A percentile compares a stretch with the other conserved stretches of the same genome.
phyloP scores from a whole-genome alignment of 2,329 filamentous ascomycete genomes.

The Aspergillus cejpii region DNA sequence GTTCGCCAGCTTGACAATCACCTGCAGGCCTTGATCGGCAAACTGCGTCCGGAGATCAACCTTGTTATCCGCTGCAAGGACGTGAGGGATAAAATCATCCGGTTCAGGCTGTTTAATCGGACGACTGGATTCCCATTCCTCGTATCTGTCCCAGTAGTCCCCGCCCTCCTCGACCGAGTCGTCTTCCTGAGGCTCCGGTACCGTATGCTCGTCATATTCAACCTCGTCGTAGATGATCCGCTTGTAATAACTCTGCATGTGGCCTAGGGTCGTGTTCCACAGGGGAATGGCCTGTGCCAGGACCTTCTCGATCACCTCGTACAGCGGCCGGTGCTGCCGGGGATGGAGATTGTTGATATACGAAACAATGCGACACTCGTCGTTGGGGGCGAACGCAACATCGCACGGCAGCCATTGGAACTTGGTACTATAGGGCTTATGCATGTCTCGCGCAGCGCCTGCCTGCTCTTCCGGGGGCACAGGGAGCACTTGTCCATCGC shows the following conservation, averaged over 20 bases:
- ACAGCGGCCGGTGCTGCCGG: conserved; percentile 26
- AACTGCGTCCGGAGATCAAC: conserved; percentile 26
- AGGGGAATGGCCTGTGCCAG: conserved; percentile 40
- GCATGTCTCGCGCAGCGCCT: background rate
- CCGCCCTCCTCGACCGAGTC: background rate
- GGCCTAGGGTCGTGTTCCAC: conserved; percentile 38
- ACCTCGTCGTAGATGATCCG: conserved; percentile 12
- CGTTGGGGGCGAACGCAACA: conserved; percentile 21
- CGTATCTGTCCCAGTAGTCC: background rate
- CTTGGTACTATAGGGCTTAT: conserved; percentile 19
- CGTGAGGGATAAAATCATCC: background rate
- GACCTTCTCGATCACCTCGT: conserved; percentile 34
- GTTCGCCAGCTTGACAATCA: conserved; percentile 58
- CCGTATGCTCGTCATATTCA: conserved; percentile 2
- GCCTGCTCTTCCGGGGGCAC: conserved; percentile 5
- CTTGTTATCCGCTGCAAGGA: background rate
- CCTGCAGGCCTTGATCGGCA: conserved; percentile 29
- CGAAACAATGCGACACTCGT: conserved; percentile 27
- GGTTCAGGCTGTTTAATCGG: conserved; percentile 16
- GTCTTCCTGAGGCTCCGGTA: conserved; percentile 1
- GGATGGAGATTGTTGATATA: conserved; percentile 46
- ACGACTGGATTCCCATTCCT: background rate
- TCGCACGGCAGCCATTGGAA: conserved; percentile 47
- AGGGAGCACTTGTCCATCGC: conserved; percentile 3
- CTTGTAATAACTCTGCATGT: background rate